A percentile compares a stretch with the other conserved stretches of the same genome.
Conservation (phyloP, 2,329 filamentous ascomycete genomes). For the Fusarium caatingaense region DNA sequence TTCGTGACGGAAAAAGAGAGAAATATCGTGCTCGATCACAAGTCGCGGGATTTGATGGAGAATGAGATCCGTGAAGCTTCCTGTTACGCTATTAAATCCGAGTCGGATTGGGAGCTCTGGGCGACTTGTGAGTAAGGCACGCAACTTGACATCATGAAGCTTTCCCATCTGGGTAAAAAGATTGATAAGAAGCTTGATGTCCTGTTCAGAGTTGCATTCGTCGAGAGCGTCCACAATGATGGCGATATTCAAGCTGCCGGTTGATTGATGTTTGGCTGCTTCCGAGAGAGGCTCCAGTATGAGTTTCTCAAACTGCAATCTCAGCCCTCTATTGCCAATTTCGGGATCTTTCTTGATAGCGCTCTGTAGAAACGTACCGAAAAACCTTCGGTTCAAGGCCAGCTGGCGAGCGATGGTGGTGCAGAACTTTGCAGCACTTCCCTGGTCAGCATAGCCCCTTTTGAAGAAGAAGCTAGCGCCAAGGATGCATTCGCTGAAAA, state of each 20-base stretch:
- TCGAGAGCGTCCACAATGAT: background rate
- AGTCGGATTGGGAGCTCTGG: background rate
- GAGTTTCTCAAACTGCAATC: background rate
- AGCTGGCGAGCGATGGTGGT: background rate
- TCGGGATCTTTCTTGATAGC: background rate
- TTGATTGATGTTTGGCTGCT: background rate
- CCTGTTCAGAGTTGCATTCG: background rate
- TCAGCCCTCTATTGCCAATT: background rate
- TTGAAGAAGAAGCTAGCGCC: constrained; percentile 1
- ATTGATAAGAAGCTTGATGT: background rate
- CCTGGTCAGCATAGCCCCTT: background rate
- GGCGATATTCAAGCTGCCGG: background rate
- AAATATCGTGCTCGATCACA: background rate
- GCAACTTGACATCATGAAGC: background rate
- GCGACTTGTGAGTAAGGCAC: background rate
- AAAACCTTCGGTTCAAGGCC: background rate
- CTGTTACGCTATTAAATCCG: background rate
- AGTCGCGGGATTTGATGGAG: background rate
- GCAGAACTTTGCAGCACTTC: background rate
- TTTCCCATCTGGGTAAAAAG: background rate
- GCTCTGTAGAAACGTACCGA: background rate
- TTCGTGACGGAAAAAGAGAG: background rate
- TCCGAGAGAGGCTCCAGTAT: background rate
- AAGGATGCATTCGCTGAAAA: background rate
- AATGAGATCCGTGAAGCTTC: background rate